Evolutionary conservation across 75 land plant species (phyloP).

Genomic region (Cunninghamia lanceolata): DNA sequence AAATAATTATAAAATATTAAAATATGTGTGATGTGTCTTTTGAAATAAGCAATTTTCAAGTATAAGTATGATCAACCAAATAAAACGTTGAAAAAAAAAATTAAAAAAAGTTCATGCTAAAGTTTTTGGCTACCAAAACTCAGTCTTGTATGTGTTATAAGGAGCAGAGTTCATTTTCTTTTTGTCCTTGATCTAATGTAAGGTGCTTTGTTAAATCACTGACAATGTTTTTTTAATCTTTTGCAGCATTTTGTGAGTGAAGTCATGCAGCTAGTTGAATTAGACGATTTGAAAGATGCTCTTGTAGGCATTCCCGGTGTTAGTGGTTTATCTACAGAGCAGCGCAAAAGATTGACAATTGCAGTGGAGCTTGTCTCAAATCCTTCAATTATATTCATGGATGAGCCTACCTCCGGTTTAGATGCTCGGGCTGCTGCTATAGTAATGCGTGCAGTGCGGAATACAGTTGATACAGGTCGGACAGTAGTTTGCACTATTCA

Average conservation of each 20-base stretch:
- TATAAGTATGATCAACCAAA: no score
- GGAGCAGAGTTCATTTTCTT: slow-evolving; percentile 16
- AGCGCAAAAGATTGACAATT: slow-evolving; percentile 24
- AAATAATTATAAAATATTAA: no score
- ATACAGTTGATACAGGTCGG: slow-evolving; percentile 20
- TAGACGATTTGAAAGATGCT: slow-evolving; percentile 23
- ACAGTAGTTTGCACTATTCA: slow-evolving; percentile 30
- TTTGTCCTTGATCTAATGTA: slow-evolving; percentile 28
- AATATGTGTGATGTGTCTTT: no score
- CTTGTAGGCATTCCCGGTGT: slow-evolving; percentile 29
- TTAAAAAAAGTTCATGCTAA: no score
- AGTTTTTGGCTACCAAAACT: not conserved
- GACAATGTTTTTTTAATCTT: not conserved
- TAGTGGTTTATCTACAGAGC: slow-evolving; percentile 30
- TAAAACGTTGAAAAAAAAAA: no score
- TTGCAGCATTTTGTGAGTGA: slow-evolving; percentile 18
- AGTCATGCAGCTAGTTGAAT: slow-evolving; percentile 21
- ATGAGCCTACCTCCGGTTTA: slow-evolving; percentile 25
- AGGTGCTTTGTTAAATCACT: slow-evolving; percentile 17
- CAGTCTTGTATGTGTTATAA: not conserved
- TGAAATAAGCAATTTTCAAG: no score
- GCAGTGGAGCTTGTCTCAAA: slow-evolving; percentile 19
- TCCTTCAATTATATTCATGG: slow-evolving; percentile 26
- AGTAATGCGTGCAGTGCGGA: slow-evolving; percentile 17
- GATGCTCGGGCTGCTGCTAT: slow-evolving; percentile 29